phyloP scores from a whole-genome alignment of 2,329 filamentous ascomycete genomes.

The Nothophaeocryptopus gaeumannii region DNA sequence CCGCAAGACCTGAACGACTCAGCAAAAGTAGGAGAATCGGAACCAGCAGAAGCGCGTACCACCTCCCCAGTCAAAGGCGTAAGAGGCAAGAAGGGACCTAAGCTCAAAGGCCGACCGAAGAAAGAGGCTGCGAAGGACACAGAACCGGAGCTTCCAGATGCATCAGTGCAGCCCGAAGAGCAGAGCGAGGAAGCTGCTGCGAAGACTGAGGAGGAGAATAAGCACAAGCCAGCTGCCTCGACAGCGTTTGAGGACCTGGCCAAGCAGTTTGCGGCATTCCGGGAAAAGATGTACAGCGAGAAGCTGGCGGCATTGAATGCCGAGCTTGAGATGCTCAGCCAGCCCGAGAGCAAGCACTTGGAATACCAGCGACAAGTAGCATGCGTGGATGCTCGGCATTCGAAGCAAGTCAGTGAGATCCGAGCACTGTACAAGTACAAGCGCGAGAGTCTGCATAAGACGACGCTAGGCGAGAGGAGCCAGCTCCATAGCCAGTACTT shows the following conservation, averaged over 20 bases:
- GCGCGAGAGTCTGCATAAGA: slow-evolving; percentile 67
- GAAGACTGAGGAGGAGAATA: slow-evolving; percentile 54
- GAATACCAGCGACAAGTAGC: slow-evolving; percentile 89
- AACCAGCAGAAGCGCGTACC: slow-evolving; percentile 34
- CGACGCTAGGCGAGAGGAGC: slow-evolving; percentile 75
- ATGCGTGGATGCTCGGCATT: slow-evolving; percentile 76
- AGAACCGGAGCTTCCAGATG: slow-evolving; percentile 19
- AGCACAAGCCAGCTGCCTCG: slow-evolving; percentile 34
- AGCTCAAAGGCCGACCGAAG: slow-evolving; percentile 21
- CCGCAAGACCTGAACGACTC: slow-evolving; percentile 31
- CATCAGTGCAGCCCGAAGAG: slow-evolving; percentile 19
- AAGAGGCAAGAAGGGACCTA: slow-evolving; percentile 42
- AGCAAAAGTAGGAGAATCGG: not conserved
- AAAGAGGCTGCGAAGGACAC: slow-evolving; percentile 33
- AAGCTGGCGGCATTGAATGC: slow-evolving; percentile 75
- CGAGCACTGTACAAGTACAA: slow-evolving; percentile 71
- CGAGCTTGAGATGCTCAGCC: slow-evolving; percentile 60
- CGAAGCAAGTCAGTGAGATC: slow-evolving; percentile 76
- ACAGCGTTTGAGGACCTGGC: slow-evolving; percentile 67
- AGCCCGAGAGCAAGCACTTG: slow-evolving; percentile 68
- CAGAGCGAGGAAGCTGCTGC: slow-evolving; percentile 33
- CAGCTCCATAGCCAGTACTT: slow-evolving; percentile 90
- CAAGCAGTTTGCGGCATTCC: slow-evolving; percentile 80
- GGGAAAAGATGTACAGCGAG: slow-evolving; percentile 86
- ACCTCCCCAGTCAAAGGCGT: slow-evolving; percentile 33